Evolutionary conservation across 225 moss, liverwort and hornwort species (phyloP).

Genomic region (Takakia lepidozioides): DNA sequence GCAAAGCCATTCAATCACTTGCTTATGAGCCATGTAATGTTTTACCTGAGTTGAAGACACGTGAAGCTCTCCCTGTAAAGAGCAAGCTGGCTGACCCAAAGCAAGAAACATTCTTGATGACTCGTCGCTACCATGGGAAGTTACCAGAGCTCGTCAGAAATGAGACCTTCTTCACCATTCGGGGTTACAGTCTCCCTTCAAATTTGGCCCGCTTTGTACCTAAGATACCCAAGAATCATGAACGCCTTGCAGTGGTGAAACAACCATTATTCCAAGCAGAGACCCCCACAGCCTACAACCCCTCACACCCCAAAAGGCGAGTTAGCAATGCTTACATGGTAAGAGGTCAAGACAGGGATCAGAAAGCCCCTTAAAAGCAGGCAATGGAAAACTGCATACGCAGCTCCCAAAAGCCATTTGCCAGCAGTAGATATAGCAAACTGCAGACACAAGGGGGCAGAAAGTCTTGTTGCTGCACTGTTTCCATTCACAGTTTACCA

Average conservation of each 20-base stretch:
- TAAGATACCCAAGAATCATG: not conserved
- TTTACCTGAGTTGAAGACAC: not conserved
- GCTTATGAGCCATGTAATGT: not conserved
- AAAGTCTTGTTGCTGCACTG: too few species aligned
- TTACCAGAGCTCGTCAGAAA: not conserved
- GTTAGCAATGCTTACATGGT: too few species aligned
- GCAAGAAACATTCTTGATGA: not conserved
- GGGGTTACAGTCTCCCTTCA: not conserved
- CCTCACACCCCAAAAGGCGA: too few species aligned
- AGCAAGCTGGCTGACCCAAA: not conserved
- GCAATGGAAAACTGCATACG: too few species aligned
- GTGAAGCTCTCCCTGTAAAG: not conserved
- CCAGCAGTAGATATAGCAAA: too few species aligned
- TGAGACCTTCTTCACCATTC: not conserved
- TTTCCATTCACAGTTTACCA: too few species aligned
- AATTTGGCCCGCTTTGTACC: not conserved
- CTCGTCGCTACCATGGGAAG: not conserved
- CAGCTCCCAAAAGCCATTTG: too few species aligned
- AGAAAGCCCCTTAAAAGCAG: too few species aligned
- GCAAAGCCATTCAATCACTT: not conserved
- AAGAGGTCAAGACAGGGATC: too few species aligned
- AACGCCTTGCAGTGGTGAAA: too few species aligned
- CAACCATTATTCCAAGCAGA: too few species aligned
- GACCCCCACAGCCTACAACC: not conserved
- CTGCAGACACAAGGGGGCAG: too few species aligned